phyloP scores from a whole-genome alignment of 2,329 filamentous ascomycete genomes.

The Decorospora gaudefroyi region DNA sequence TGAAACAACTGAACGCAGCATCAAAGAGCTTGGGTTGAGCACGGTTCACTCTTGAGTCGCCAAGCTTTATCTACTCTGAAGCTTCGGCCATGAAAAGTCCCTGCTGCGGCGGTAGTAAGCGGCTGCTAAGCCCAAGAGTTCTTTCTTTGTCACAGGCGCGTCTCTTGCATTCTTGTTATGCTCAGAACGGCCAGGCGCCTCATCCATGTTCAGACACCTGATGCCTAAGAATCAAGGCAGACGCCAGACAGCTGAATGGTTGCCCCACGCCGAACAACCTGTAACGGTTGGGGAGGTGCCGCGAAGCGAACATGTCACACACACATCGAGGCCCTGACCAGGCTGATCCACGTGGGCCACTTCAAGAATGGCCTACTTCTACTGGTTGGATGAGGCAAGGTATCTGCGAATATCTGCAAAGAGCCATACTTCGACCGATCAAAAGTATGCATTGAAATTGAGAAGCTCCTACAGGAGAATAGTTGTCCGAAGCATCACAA shows the following conservation, averaged over 20 bases:
- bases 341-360: slow-evolving; percentile 4
- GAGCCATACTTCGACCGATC: too few relatives aligned
- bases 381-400: not conserved
- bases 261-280: slow-evolving; percentile 1
- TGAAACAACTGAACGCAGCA: slow-evolving; percentile 23
- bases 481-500: too few relatives aligned
- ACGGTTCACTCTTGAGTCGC: slow-evolving; percentile 13
- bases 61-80: slow-evolving; percentile 2
- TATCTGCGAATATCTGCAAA: too few relatives aligned
- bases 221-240: slow-evolving; percentile 8
- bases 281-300: slow-evolving; percentile 4
- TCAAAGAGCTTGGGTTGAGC: slow-evolving; percentile 22
- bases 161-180: slow-evolving; percentile 7
- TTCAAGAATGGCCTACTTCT: not conserved
- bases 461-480: too few relatives aligned
- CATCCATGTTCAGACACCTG: not conserved
- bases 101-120: slow-evolving; percentile 7
- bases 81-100: slow-evolving; percentile 2
- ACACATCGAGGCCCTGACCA: slow-evolving; percentile 4
- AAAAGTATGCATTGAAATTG: too few relatives aligned
- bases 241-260: slow-evolving; percentile 1
- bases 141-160: slow-evolving; percentile 17
- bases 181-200: slow-evolving; percentile 6
- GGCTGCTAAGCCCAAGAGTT: slow-evolving; percentile 7
- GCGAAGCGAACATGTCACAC: slow-evolving; percentile 1